phyloP scores from a whole-genome alignment of 345 rosid genomes.

The Brassica incana region DNA sequence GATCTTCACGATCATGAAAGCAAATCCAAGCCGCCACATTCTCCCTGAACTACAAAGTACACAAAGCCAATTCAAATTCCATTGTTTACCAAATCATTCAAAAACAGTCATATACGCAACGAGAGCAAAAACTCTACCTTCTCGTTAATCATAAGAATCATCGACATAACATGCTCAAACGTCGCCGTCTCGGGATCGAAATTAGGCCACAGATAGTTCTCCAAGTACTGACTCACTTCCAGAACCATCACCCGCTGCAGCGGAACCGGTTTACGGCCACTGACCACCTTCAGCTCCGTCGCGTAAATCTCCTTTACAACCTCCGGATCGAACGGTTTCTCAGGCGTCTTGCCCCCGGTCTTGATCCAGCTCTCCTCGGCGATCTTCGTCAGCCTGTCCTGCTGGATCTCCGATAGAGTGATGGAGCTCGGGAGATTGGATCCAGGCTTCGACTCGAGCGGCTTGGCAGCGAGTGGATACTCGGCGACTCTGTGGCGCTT shows the following conservation, averaged over 20 bases:
- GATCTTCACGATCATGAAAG: constrained; percentile 75
- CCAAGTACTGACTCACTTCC: constrained; percentile 96
- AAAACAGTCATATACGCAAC: not conserved
- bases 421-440: constrained; percentile 73
- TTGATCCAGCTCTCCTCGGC: constrained; percentile 83
- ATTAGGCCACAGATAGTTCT: constrained; percentile 94
- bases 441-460: constrained; percentile 61
- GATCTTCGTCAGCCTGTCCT: constrained; percentile 75
- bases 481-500: constrained; percentile 98
- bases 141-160: constrained; percentile 96
- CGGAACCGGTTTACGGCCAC: constrained; percentile 83
- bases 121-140: constrained; percentile 38
- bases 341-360: constrained; percentile 40
- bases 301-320: constrained; percentile 79
- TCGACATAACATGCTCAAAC: constrained; percentile 94
- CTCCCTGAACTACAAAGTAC: constrained; percentile 81
- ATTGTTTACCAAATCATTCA: not conserved
- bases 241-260: constrained; percentile 91
- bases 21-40: constrained; percentile 96
- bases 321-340: constrained; percentile 66
- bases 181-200: constrained; percentile 73
- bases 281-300: constrained; percentile 70
- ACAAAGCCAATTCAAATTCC: not conserved
- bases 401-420: constrained; percentile 86
- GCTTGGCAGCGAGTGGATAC: constrained; percentile 76